Conservation (phyloP, 345 rosid species). For the Theobroma cacao region DNA sequence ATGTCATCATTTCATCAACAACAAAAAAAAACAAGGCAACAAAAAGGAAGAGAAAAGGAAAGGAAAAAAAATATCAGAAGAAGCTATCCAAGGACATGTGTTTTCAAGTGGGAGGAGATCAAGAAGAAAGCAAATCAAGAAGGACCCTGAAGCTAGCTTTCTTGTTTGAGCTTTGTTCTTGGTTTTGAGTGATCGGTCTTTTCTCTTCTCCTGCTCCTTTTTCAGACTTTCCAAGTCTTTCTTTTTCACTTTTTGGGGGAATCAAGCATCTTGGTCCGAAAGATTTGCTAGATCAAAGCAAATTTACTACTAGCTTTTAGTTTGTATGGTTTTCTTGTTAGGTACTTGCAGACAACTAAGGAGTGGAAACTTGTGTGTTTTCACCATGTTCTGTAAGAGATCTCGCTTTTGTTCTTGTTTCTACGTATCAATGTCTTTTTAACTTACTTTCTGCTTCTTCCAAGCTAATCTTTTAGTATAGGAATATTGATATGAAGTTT, state of each 20-base stretch:
- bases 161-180: background rate
- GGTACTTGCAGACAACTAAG: background rate
- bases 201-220: background rate
- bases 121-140: background rate
- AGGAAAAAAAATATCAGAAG: background rate
- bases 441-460: background rate
- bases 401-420: background rate
- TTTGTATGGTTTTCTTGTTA: background rate
- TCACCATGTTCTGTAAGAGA: background rate
- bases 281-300: conserved; percentile 20
- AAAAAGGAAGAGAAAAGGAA: background rate
- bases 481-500: background rate
- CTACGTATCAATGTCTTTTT: background rate
- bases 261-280: conserved; percentile 55
- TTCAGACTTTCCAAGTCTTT: background rate
- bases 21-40: background rate
- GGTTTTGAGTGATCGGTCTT: conserved; percentile 10
- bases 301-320: background rate
- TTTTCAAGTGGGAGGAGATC: background rate
- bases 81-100: background rate
- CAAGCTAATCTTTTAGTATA: background rate
- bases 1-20: conserved; percentile 12
- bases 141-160: background rate
- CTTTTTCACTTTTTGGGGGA: conserved; percentile 28
- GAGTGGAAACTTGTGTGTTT: background rate